Percentiles rank a stretch among this genome's conserved stretches.
These are phyloP conservation scores for Balamuthia mandrillaris DNA, from an alignment of 208 protist genomes.

Conservation along the genomic window DNA sequence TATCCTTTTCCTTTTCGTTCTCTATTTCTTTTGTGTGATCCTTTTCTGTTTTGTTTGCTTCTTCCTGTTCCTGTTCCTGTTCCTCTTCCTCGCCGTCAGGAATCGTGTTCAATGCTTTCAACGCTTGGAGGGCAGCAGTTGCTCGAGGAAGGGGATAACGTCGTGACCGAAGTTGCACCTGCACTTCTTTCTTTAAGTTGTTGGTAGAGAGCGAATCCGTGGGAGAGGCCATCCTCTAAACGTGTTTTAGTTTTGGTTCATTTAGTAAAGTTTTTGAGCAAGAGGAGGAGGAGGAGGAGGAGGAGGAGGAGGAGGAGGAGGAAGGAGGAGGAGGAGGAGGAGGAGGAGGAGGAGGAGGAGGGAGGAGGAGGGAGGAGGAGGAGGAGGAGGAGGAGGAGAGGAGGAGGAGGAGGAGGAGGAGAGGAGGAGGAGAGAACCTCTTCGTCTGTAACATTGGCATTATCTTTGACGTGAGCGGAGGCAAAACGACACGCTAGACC, in stretches of 20 bases:
- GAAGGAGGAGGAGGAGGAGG: no score
- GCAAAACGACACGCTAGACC: conserved; percentile 8
- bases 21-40: no score
- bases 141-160: not conserved
- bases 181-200: not conserved
- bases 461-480: not conserved
- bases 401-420: not conserved
- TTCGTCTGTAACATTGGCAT: not conserved
- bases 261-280: no score
- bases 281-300: no score
- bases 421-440: not conserved
- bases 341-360: no score
- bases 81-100: no score
- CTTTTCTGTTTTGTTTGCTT: no score
- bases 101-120: no score
- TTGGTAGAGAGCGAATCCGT: not conserved
- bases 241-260: not conserved
- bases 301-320: no score
- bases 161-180: not conserved
- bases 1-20: no score
- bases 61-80: no score
- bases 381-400: not conserved
- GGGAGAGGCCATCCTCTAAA: not conserved
- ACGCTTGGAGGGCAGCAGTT: no score
- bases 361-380: not conserved